Base-by-base conservation (phyloP, 768 basidiomycete genomes). In the Lepiota venenata region DNA sequence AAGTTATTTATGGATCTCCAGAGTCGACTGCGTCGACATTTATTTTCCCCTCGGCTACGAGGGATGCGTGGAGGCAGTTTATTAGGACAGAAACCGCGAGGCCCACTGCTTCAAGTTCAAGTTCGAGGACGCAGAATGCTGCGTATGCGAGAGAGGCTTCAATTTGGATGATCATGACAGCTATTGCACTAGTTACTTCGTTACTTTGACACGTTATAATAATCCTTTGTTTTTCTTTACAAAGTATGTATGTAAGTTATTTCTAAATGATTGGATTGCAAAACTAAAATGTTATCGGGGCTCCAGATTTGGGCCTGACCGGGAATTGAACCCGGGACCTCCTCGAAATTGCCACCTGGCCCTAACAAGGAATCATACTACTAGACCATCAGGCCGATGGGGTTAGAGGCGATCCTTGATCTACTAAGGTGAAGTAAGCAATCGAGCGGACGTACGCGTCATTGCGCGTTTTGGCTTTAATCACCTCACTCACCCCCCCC, bases 311-410 rank as follows among this genome's bases (percentile, higher is more conserved):
- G 78, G 84, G 83, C 85, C 83, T 84, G 77, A 79, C 84, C 80
- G 84, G 84, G 85, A 86, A 86, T 87, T 86, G 85, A 88, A 87
- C 86, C 85, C 84, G 80, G 84, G 84, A 87, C 87, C 86, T 87
- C 85, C 85, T 85, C 84, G 80, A 85, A 55, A 64, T 60, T 42
- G 55, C 51, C 45, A 29, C 22, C 54, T 11, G 37, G 53, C 77
- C 77, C 78, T 79, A 79, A 79, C 77, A 80, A 80, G 77, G 78
- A 79, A 78, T 80, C 77, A 79, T 77, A 77, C 77, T 76, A 77
- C 75, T 78, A 77, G 75, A 75, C 71, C 72, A 77, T 74, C 74
- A 77, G 74, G 75, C 74, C 76, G 57, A 55, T 62, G 39, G 21
- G 16, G 16, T 14, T n/a, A n/a, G n/a, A 4, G 16, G 14, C 37